Evolutionary conservation across 768 basidiomycete genomes (phyloP).

Genomic region (Tylopilus plumbeoviolaceoides): DNA sequence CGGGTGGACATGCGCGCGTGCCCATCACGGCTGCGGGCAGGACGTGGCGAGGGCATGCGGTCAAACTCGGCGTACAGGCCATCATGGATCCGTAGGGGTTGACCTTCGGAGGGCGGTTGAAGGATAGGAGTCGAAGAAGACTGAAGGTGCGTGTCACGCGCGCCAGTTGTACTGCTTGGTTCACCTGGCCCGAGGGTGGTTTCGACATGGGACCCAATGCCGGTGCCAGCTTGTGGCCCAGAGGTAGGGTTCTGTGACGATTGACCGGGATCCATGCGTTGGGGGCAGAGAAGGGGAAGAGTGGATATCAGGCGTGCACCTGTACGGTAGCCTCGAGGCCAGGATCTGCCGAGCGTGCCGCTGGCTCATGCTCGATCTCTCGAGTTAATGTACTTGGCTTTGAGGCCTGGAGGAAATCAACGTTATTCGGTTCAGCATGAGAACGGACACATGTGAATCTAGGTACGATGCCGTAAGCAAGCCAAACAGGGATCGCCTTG

Average conservation of each 20-base stretch:
- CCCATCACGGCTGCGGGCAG: slow-evolving; percentile 16
- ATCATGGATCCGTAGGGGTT: not conserved
- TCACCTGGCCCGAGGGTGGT: not conserved
- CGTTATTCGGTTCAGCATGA: not conserved
- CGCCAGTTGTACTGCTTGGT: not conserved
- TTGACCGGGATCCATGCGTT: slow-evolving; percentile 16
- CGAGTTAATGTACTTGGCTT: not conserved
- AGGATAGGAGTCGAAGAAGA: slow-evolving; percentile 7
- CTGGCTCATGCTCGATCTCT: too few species aligned
- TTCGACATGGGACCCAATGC: not conserved
- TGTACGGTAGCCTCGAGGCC: slow-evolving; percentile 2
- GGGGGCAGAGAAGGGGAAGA: not conserved
- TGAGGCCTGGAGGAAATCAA: not conserved
- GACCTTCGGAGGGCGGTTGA: slow-evolving; percentile 5
- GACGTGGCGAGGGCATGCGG: not conserved
- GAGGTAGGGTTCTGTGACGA: not conserved
- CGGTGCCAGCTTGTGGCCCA: not conserved
- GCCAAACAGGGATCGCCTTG: too few species aligned
- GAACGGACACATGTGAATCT: too few species aligned
- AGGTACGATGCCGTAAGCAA: too few species aligned
- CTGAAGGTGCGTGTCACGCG: not conserved
- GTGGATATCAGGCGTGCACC: not conserved
- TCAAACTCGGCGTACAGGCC: slow-evolving; percentile 11
- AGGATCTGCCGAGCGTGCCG: not conserved
- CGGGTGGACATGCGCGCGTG: slow-evolving; percentile 11